phyloP scores from a whole-genome alignment of 164 flowering plant species.

The Taxillus chinensis region DNA sequence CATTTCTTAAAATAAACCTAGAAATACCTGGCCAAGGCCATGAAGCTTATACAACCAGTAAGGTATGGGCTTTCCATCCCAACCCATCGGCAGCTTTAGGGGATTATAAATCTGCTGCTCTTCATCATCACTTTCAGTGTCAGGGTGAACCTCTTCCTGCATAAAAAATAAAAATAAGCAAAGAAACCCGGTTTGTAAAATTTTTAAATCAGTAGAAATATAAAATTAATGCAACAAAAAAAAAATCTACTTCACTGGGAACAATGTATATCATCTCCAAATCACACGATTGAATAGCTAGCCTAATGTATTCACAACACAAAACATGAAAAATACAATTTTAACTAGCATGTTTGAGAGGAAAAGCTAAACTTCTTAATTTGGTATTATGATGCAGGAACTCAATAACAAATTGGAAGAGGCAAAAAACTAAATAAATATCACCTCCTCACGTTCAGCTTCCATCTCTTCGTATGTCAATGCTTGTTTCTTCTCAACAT shows the following conservation, averaged over 20 bases:
- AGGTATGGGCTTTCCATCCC: slow-evolving; percentile 99
- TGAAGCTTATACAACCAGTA: slow-evolving; percentile 99
- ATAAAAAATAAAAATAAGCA: slow-evolving; percentile 3
- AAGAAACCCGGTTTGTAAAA: background rate
- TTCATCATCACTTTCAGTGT: slow-evolving; percentile 92
- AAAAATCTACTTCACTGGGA: no score
- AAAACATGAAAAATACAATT: no score
- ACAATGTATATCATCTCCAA: no score
- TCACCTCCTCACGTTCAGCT: slow-evolving; percentile 89
- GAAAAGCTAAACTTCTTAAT: no score
- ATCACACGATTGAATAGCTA: no score
- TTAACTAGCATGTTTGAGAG: no score
- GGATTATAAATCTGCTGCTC: slow-evolving; percentile 98
- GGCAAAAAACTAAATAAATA: background rate
- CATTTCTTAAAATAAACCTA: background rate
- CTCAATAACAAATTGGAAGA: no score
- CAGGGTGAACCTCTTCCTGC: slow-evolving; percentile 92
- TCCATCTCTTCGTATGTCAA: slow-evolving; percentile 93
- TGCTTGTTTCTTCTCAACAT: slow-evolving; percentile 90
- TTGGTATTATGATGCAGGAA: no score
- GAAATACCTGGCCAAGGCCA: slow-evolving; percentile 91
- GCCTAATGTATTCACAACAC: no score
- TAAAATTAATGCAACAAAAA: no score
- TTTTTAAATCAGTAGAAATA: no score
- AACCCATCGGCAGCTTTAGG: slow-evolving; percentile 94